A percentile compares a stretch with the other conserved stretches of the same genome.
phyloP scores from a whole-genome alignment of 768 basidiomycete species.

The Gelatoporia subvermispora region DNA sequence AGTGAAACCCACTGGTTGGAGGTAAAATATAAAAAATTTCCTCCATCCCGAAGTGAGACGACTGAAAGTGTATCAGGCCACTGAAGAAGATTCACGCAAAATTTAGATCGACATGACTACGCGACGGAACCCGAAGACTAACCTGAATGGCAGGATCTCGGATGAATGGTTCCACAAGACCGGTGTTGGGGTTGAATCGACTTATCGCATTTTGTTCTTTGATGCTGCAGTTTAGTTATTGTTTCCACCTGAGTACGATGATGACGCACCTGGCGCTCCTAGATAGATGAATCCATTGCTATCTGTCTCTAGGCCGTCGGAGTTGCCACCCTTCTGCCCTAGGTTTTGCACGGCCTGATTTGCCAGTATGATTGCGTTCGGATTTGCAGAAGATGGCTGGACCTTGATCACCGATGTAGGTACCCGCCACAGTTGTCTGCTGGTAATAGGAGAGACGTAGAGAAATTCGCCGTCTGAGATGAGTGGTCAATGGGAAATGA shows the following conservation, averaged over 20 bases:
- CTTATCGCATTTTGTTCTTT: constrained; percentile 11
- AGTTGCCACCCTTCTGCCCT: constrained; percentile 9
- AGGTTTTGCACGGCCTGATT: constrained; percentile 4
- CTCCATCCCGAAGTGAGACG: constrained; percentile 7
- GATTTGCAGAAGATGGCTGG: constrained; percentile 9
- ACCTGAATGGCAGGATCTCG: constrained; percentile 16
- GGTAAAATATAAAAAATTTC: constrained; percentile 16
- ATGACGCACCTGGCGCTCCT: constrained; percentile 3
- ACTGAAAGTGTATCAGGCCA: constrained; percentile 16
- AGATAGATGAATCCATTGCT: constrained; percentile 9
- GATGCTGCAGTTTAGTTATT: background rate
- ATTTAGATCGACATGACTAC: background rate
- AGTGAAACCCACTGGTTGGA: constrained; percentile 8
- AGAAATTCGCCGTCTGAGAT: constrained; percentile 10
- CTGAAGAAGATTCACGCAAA: background rate
- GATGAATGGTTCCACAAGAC: constrained; percentile 10
- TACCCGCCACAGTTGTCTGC: constrained; percentile 12
- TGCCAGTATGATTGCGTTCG: constrained; percentile 7
- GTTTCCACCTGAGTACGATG: background rate
- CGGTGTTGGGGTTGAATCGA: constrained; percentile 7
- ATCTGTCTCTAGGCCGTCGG: constrained; percentile 12
- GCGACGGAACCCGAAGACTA: background rate
- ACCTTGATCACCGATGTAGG: constrained; percentile 11
- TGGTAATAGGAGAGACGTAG: constrained; percentile 8
- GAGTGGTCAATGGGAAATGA: too few species aligned